These are phyloP conservation scores for Golubevia pallescens DNA, from an alignment of 1,284 basidiomycete genomes.

Conservation along the genomic window DNA sequence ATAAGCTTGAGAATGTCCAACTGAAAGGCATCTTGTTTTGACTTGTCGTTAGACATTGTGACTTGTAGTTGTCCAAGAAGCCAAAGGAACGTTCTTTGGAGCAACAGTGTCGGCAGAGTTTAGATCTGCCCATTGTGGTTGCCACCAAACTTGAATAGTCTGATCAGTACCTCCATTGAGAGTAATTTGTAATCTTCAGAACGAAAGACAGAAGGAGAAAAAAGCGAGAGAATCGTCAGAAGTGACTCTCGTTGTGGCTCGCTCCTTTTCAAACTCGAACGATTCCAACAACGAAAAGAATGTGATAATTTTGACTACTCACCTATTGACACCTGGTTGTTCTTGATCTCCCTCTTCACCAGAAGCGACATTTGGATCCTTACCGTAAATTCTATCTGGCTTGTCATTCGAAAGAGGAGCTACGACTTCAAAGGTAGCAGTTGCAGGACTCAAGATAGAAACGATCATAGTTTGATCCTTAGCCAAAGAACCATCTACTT, in stretches of 20 bases:
- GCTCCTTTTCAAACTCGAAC: too few relatives aligned
- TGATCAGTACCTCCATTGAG: conserved; percentile 1
- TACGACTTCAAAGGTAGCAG: conserved; percentile 9
- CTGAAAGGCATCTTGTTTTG: too few relatives aligned
- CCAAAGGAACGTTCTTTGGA: conserved; percentile 48
- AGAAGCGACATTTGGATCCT: conserved; percentile 10
- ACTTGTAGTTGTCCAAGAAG: conserved; percentile 51
- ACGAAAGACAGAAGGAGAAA: too few relatives aligned
- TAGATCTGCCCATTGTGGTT: conserved; percentile 54
- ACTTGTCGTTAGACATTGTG: conserved; percentile 19
- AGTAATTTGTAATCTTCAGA: too few relatives aligned
- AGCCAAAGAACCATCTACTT: conserved; percentile 10
- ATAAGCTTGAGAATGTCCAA: too few relatives aligned
- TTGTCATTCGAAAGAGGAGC: conserved; percentile 3
- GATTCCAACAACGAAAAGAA: too few relatives aligned
- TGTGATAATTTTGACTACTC: too few relatives aligned
- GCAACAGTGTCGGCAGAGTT: conserved; percentile 31
- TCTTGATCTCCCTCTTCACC: conserved; percentile 37
- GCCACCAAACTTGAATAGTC: conserved; percentile 53
- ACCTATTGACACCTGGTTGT: conserved; percentile 32
- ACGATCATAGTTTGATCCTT: conserved; percentile 42
- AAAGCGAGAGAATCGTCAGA: too few relatives aligned
- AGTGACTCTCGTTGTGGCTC: too few relatives aligned
- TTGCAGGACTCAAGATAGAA: conserved; percentile 23
- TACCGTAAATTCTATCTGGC: conserved; percentile 38